phyloP scores from a whole-genome alignment of 129 eudicot species.

The Ambrosia artemisiifolia region DNA sequence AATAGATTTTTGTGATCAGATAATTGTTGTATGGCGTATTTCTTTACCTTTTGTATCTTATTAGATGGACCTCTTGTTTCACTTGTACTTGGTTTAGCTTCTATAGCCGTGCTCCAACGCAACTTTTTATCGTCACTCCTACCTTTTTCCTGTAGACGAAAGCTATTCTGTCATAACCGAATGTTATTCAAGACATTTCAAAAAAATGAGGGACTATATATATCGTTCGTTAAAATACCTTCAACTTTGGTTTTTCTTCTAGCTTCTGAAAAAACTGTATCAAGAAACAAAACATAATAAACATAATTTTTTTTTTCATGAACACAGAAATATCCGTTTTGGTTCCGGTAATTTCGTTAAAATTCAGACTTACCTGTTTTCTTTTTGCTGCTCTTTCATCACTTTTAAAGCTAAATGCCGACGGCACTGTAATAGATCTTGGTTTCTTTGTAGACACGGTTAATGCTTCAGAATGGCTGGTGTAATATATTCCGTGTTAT shows the following conservation, averaged over 20 bases:
- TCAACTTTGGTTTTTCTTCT: constrained; percentile 49
- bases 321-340: not conserved
- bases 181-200: constrained; percentile 14
- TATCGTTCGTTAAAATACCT: constrained; percentile 37
- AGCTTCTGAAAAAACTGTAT: constrained; percentile 65
- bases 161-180: not conserved
- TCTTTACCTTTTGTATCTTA: constrained; percentile 25
- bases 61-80: constrained; percentile 16
- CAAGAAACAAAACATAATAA: not conserved
- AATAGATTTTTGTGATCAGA: too few relatives aligned
- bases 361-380: constrained; percentile 55
- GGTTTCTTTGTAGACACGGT: constrained; percentile 35
- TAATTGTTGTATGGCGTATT: not conserved
- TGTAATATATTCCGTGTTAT: constrained; percentile 1
- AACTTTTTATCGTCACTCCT: constrained; percentile 22
- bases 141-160: constrained; percentile 17
- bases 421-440: constrained; percentile 41
- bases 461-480: constrained; percentile 44
- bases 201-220: not conserved
- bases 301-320: not conserved
- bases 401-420: constrained; percentile 68
- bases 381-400: constrained; percentile 93
- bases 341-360: not conserved
- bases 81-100: constrained; percentile 14
- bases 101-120: constrained; percentile 18